These are phyloP conservation scores for Aspergillus nomiae DNA, from an alignment of 2,329 filamentous ascomycete genomes.

Conservation along the genomic window DNA sequence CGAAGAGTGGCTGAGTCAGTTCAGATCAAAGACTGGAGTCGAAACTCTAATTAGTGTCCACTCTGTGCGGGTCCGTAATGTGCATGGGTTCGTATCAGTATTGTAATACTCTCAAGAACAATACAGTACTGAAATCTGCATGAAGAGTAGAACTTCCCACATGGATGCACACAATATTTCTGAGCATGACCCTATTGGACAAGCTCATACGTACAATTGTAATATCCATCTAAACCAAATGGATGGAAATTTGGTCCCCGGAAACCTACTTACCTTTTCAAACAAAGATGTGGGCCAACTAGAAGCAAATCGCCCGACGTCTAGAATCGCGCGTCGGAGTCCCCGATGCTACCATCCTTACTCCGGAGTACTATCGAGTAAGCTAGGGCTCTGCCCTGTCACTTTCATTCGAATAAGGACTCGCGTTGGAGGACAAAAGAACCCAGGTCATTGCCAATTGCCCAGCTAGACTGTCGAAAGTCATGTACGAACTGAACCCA, in stretches of 20 bases:
- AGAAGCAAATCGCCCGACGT: neutral
- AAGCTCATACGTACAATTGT: neutral
- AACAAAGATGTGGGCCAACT: neutral
- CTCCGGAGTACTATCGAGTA: neutral
- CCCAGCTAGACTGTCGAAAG: neutral
- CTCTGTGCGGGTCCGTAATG: neutral
- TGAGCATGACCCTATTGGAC: neutral
- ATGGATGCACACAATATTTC: neutral
- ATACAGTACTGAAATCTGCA: neutral
- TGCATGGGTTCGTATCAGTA: neutral
- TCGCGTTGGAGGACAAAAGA: neutral
- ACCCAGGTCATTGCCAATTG: too few species aligned
- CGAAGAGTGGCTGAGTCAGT: neutral
- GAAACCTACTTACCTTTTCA: neutral
- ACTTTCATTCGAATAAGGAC: neutral
- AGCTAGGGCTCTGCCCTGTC: neutral
- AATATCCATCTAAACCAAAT: too few species aligned
- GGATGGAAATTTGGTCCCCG: too few species aligned
- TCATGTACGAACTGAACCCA: neutral
- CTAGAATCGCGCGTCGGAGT: neutral
- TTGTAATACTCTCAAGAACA: neutral
- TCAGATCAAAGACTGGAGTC: too few species aligned
- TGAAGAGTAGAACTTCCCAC: neutral
- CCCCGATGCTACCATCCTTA: neutral
- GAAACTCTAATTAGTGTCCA: neutral